phyloP scores from a whole-genome alignment of 495 filamentous ascomycete species.

The Penicillium canescens region DNA sequence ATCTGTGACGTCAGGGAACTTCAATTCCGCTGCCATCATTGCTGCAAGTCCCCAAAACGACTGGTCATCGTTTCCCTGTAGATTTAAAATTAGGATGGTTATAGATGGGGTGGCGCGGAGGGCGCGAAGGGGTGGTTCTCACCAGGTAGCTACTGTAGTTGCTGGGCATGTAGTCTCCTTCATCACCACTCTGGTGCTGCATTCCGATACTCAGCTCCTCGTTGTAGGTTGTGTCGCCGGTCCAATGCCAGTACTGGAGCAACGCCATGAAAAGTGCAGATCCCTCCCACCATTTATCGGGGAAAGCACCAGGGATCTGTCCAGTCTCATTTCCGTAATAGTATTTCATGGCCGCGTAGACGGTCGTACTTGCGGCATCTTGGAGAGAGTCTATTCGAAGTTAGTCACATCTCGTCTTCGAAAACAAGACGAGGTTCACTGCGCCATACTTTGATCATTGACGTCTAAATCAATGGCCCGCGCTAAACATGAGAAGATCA shows the following conservation, averaged over 20 bases:
- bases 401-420: not conserved
- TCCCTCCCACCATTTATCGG: conserved; percentile 72
- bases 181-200: conserved; percentile 45
- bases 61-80: conserved; percentile 57
- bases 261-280: conserved; percentile 57
- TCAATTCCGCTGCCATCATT: conserved; percentile 55
- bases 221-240: conserved; percentile 53
- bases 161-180: conserved; percentile 47
- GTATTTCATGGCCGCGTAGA: conserved; percentile 65
- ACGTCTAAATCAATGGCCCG: conserved; percentile 5
- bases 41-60: conserved; percentile 58
- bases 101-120: not conserved
- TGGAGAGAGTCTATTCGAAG: conserved; percentile 60
- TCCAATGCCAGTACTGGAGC: conserved; percentile 57
- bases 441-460: conserved; percentile 5
- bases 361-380: conserved; percentile 55
- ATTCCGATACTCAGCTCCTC: conserved; percentile 46
- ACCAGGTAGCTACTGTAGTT: conserved; percentile 42
- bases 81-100: not conserved
- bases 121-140: not conserved
- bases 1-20: conserved; percentile 44
- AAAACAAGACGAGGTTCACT: not conserved
- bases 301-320: conserved; percentile 56
- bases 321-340: conserved; percentile 67
- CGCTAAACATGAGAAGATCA: not conserved